Evolutionary conservation across 1,139 yeast genomes (phyloP), one percentile per base, ranked within the genome.

Genomic region (Hyphopichia wangnamkhiaoensis): DNA sequence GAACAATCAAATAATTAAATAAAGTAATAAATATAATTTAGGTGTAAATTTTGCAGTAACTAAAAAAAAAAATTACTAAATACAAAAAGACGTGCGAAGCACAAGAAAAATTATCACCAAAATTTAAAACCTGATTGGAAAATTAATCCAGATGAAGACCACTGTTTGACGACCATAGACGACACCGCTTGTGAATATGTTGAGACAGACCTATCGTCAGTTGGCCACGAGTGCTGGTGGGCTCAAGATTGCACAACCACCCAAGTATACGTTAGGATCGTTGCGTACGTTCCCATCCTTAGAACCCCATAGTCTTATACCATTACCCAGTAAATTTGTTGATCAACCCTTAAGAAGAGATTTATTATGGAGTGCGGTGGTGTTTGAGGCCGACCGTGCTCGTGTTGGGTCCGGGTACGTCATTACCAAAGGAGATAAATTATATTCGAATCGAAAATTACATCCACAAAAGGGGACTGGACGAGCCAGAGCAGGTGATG

Each of bases 381-480:
- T 88, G 2, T 89, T 74, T 68, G 99, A 93, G 69, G 87, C 93
- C 31, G 97, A 94, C 57, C 80, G 80, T 46, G 82, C 83, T 48
- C 81, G 98, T 63, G 96, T 88, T 10, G 97, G 97, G 31, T 77
- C 97, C 0, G 83, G 90, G 2, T 84, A 84, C 58, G 94, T 93
- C 27, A 82, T 86, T 33, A 86, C 93, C 42, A 84, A 96, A 62
- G 79, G 88, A 33, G 95, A 89, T 53, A 85, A 85, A 67, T 91
- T 93, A 41, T 91, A 79, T 62, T 86, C 96, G 20, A 80, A 94
- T 61, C 77, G 79, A 56, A 93, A 93, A 61, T 72, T 93, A 50
- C 74, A 82, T 39, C 89, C 90, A 19, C 98, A 93, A 65, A 93
- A 93, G 67, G 98, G 98, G 48, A 70, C 90, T 14, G 99, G 99